Evolutionary conservation across 371 early-diverging fungal species (phyloP).

Genomic region (Rhizopus delemar): DNA sequence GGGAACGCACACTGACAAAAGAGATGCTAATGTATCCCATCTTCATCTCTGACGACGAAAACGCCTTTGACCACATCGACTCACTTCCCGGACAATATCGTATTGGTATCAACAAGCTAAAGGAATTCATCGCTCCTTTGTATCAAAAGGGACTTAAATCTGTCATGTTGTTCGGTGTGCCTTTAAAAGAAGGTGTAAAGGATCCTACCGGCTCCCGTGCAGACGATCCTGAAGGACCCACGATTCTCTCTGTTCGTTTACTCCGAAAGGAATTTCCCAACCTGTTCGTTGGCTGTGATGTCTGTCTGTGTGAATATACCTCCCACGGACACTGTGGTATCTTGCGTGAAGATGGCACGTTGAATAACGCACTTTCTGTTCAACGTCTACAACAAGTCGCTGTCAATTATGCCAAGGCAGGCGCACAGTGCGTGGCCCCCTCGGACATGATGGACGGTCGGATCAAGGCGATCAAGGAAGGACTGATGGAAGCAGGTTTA

Average conservation of each 20-base stretch:
- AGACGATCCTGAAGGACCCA: slow-evolving; percentile 86
- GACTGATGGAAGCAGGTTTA: slow-evolving; percentile 70
- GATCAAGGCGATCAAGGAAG: slow-evolving; percentile 87
- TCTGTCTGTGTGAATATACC: slow-evolving; percentile 97
- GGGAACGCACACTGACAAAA: slow-evolving; percentile 66
- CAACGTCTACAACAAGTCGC: slow-evolving; percentile 85
- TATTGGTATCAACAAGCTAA: slow-evolving; percentile 77
- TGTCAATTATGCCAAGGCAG: slow-evolving; percentile 85
- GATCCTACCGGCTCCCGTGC: slow-evolving; percentile 81
- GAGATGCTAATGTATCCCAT: slow-evolving; percentile 89
- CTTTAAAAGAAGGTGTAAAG: slow-evolving; percentile 68
- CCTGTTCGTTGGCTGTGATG: slow-evolving; percentile 88
- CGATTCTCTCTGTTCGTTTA: slow-evolving; percentile 80
- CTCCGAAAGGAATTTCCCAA: slow-evolving; percentile 79
- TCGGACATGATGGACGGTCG: slow-evolving; percentile 99
- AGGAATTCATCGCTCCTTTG: slow-evolving; percentile 77
- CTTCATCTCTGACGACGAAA: slow-evolving; percentile 84
- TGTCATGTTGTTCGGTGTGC: slow-evolving; percentile 95
- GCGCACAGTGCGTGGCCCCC: slow-evolving; percentile 88
- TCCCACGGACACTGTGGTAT: slow-evolving; percentile 95
- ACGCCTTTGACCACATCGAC: slow-evolving; percentile 74
- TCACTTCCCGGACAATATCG: slow-evolving; percentile 90
- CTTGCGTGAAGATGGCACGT: slow-evolving; percentile 76
- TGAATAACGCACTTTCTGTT: slow-evolving; percentile 80
- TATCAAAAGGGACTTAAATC: slow-evolving; percentile 83